Evolutionary conservation across 208 protist genomes (phyloP).

Genomic region (Angomonas ambiguus): DNA sequence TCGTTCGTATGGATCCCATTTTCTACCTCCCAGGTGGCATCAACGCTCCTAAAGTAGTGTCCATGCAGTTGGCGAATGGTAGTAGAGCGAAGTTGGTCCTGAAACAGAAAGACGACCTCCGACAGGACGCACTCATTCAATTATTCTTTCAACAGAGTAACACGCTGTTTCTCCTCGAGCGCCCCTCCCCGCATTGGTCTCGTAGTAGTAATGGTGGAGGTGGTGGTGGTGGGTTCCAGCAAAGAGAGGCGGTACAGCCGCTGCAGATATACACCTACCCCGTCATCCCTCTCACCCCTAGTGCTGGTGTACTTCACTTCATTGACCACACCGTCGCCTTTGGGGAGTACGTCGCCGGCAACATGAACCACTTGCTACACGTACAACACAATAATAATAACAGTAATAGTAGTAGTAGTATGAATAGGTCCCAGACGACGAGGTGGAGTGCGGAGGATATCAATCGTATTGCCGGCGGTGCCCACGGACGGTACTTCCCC

Average conservation of each 20-base stretch:
- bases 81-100: constrained; percentile 79
- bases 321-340: constrained; percentile 88
- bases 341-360: constrained; percentile 84
- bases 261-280: constrained; percentile 91
- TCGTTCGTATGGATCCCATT: constrained; percentile 47
- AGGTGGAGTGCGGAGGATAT: too few species aligned
- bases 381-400: neutral
- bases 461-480: constrained; percentile 45
- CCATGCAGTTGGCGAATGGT: constrained; percentile 83
- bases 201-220: neutral
- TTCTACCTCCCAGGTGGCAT: constrained; percentile 91
- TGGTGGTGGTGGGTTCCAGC: too few species aligned
- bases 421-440: neutral
- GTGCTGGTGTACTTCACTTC: constrained; percentile 90
- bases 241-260: neutral
- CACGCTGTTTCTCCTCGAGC: constrained; percentile 37
- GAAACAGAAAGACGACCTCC: constrained; percentile 91
- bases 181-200: neutral
- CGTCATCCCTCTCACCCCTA: constrained; percentile 90
- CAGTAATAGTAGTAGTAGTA: constrained; percentile 9
- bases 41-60: constrained; percentile 92
- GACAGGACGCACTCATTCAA: constrained; percentile 96
- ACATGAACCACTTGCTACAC: neutral
- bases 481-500: constrained; percentile 86
- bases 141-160: constrained; percentile 92